A percentile compares a stretch with the other conserved stretches of the same genome.
These are phyloP conservation scores for Nemania serpens DNA, from an alignment of 2,329 filamentous ascomycete genomes.

Conservation along the genomic window DNA sequence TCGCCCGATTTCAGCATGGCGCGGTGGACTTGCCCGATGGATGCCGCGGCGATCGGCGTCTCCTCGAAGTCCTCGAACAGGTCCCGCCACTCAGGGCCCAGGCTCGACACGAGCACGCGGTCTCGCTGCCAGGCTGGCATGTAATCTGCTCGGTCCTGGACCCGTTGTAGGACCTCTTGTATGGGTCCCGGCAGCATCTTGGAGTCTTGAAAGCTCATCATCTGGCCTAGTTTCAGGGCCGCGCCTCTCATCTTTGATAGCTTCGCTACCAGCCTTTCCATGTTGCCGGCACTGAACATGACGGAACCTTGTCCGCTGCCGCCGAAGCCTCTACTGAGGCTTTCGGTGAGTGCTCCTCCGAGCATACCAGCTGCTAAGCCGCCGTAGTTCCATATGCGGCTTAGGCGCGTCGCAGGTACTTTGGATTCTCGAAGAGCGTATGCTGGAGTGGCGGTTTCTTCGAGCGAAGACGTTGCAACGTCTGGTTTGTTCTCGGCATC, in stretches of 20 bases:
- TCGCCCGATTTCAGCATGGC: slow-evolving; percentile 76
- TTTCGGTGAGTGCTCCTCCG: slow-evolving; percentile 85
- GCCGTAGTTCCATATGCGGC: slow-evolving; percentile 92
- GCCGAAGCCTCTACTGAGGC: slow-evolving; percentile 78
- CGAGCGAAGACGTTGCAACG: slow-evolving; percentile 13
- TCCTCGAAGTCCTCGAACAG: slow-evolving; percentile 87
- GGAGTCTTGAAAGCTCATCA: slow-evolving; percentile 97
- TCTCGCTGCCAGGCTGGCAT: slow-evolving; percentile 96
- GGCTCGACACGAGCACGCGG: slow-evolving; percentile 75
- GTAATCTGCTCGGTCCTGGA: slow-evolving; percentile 96
- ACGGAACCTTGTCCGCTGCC: slow-evolving; percentile 72
- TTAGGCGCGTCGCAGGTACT: slow-evolving; percentile 85
- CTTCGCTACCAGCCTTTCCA: slow-evolving; percentile 90
- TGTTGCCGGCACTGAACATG: slow-evolving; percentile 85
- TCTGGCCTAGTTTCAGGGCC: slow-evolving; percentile 94
- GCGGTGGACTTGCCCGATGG: slow-evolving; percentile 94
- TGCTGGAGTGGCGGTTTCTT: slow-evolving; percentile 34
- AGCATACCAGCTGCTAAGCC: slow-evolving; percentile 95
- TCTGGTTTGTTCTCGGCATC: slow-evolving; percentile 19
- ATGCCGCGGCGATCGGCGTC: slow-evolving; percentile 89
- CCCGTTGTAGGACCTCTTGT: slow-evolving; percentile 86
- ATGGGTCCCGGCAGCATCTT: slow-evolving; percentile 91
- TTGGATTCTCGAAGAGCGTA: slow-evolving; percentile 86
- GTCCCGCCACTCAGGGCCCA: slow-evolving; percentile 83
- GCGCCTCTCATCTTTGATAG: slow-evolving; percentile 96